Conservation (phyloP, 2,329 filamentous ascomycete species). For the Paraphoma sp. region DNA sequence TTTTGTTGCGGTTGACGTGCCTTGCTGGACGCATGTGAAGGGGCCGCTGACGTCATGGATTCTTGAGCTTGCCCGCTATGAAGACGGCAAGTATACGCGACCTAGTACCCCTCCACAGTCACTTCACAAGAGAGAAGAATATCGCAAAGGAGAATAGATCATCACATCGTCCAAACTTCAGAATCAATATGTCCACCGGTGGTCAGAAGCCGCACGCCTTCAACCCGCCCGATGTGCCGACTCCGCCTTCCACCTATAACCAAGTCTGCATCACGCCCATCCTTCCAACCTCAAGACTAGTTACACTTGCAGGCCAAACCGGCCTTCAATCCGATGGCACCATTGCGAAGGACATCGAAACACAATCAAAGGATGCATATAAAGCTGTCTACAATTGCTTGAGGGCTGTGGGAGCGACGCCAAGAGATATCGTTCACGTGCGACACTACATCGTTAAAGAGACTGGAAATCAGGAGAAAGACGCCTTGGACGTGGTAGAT, state of each 20-base stretch:
- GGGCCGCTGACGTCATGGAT: background rate
- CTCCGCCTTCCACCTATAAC: conserved; percentile 37
- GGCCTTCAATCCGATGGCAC: conserved; percentile 21
- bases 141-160: too few species aligned
- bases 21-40: background rate
- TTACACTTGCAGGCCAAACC: conserved; percentile 43
- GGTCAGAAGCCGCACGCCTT: conserved; percentile 36
- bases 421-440: conserved; percentile 43
- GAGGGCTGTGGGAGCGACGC: conserved; percentile 39
- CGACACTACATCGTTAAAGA: conserved; percentile 47
- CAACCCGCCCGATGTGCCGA: conserved; percentile 34
- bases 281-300: conserved; percentile 32
- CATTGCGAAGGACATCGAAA: conserved; percentile 22
- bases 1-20: background rate
- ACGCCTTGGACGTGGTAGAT: conserved; percentile 31
- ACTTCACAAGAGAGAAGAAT: too few species aligned
- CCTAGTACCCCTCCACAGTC: background rate
- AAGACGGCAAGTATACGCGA: background rate
- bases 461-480: conserved; percentile 31
- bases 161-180: background rate
- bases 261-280: conserved; percentile 41
- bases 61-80: background rate
- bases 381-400: conserved; percentile 32
- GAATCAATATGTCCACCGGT: conserved; percentile 12
- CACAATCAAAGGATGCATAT: conserved; percentile 40